A percentile compares a stretch with the other conserved stretches of the same genome.
phyloP scores from a whole-genome alignment of 257 asterid genomes.

The Ajuga chamaepitys region DNA sequence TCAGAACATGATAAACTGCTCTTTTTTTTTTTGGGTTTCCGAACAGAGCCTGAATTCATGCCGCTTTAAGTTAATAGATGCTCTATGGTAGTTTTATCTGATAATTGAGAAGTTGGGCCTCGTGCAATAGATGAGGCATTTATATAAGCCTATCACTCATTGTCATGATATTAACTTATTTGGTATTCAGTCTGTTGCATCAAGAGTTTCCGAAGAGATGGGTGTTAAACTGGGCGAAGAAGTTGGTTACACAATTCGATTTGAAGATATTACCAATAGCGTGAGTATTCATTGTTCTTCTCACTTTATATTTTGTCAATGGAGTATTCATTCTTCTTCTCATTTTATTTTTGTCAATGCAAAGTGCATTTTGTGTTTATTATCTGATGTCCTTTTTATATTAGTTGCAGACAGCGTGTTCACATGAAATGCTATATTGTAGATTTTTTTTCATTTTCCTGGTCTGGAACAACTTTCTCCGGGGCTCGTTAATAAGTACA shows the following conservation, averaged over 20 bases:
- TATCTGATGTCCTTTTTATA: background rate
- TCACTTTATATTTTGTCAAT: background rate
- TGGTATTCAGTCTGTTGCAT: slow-evolving; percentile 60
- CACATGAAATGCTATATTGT: background rate
- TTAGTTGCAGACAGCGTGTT: slow-evolving; percentile 5
- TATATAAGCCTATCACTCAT: background rate
- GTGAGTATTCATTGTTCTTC: slow-evolving; percentile 38
- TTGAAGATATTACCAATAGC: slow-evolving; percentile 73
- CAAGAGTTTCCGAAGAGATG: slow-evolving; percentile 95
- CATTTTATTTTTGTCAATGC: background rate
- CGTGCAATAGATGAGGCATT: background rate
- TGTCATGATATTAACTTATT: slow-evolving; percentile 4
- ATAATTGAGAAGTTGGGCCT: background rate
- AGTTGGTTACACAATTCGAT: slow-evolving; percentile 95
- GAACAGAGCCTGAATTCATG: background rate
- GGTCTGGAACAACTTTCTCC: background rate
- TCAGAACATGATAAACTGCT: background rate
- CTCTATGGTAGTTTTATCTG: background rate
- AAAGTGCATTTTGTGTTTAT: background rate
- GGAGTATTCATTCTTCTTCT: slow-evolving; percentile 25
- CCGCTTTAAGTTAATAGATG: background rate
- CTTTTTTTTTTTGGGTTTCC: background rate
- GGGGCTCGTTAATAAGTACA: slow-evolving; percentile 9
- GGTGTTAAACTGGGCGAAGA: slow-evolving; percentile 86
- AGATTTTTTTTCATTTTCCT: background rate